Base-by-base conservation (phyloP, 306 rosid genomes). In the Rosa multiflora region DNA sequence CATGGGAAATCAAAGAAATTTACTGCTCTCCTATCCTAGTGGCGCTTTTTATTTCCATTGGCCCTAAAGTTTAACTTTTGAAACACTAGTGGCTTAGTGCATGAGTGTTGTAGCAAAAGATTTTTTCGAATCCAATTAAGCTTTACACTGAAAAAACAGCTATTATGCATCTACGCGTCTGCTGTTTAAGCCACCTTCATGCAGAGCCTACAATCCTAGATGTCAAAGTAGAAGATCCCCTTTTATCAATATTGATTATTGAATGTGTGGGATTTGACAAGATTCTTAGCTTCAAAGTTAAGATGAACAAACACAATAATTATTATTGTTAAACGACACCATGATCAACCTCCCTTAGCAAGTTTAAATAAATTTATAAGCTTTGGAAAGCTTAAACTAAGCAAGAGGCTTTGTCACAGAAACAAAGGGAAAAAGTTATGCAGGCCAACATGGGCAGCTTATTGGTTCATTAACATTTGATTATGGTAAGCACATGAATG, bases 261-360 rank as follows among this genome's bases (percentile, higher is more conserved):
- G 35, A 78, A 56, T 47, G 46, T 12, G 44, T 52, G 71, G 47
- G 85, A 85, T 82, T 78, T 66, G 85, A 82, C 79, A 81, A 74
- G 81, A 82, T 78, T 85, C 88, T 77, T 84, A 73, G 69, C 85
- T 82, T 82, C 85, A 56, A 74, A 73, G 73, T 72, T 68, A 82
- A 82, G 85, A 76, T 35, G 76, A 58, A 26, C 46, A 35, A 2
- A 21, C 10, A 5, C 10, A 17, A 15, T 13, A 61, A 51, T 42
- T 64, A 53, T 42, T 10, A 2, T 44, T 7, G 2, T 44, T 44
- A 62, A 43, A 74, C 35, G 66, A n/a, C 37, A 42, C 39, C 71
- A 39, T 7, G 26, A 39, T 67, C 48, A 39, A 12, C 68, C 69
- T 26, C 18, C 23, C 37, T 55, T 74, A 32, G 49, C 7, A 15